phyloP scores from a whole-genome alignment of 352 stramenopile species.

The Hyaloperonospora arabidopsidis region DNA sequence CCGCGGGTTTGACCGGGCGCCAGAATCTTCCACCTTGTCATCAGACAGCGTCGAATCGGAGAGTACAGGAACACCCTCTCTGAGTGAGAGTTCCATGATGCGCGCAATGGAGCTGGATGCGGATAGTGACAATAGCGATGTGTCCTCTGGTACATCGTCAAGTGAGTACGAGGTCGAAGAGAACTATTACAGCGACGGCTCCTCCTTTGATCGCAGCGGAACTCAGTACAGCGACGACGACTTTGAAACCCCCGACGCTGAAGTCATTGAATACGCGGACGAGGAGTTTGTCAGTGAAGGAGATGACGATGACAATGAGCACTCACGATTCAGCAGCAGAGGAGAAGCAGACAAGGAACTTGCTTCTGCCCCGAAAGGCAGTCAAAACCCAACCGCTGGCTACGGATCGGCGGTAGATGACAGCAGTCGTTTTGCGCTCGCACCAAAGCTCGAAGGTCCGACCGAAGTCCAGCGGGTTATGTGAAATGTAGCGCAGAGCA shows the following conservation, averaged over 20 bases:
- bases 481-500: slow-evolving; percentile 25
- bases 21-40: slow-evolving; percentile 19
- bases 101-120: slow-evolving; percentile 47
- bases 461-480: slow-evolving; percentile 73
- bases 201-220: slow-evolving; percentile 57
- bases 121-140: slow-evolving; percentile 32
- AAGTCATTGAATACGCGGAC: slow-evolving; percentile 73
- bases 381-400: slow-evolving; percentile 3
- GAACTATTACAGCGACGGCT: slow-evolving; percentile 82
- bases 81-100: slow-evolving; percentile 60
- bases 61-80: slow-evolving; percentile 12
- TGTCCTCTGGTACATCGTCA: slow-evolving; percentile 42
- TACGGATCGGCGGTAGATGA: slow-evolving; percentile 9
- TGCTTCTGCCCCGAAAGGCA: slow-evolving; percentile 3
- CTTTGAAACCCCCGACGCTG: slow-evolving; percentile 67
- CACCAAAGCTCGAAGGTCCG: slow-evolving; percentile 26
- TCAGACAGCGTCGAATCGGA: slow-evolving; percentile 29
- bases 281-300: slow-evolving; percentile 48
- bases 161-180: slow-evolving; percentile 75
- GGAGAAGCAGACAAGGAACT: slow-evolving; percentile 9
- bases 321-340: not conserved
- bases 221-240: slow-evolving; percentile 79
- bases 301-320: slow-evolving; percentile 15
- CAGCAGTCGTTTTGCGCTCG: slow-evolving; percentile 4
- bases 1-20: too few relatives aligned